Evolutionary conservation across 768 basidiomycete species (phyloP), one percentile per base, ranked within the genome.

Genomic region (Auricularia heimuer): DNA sequence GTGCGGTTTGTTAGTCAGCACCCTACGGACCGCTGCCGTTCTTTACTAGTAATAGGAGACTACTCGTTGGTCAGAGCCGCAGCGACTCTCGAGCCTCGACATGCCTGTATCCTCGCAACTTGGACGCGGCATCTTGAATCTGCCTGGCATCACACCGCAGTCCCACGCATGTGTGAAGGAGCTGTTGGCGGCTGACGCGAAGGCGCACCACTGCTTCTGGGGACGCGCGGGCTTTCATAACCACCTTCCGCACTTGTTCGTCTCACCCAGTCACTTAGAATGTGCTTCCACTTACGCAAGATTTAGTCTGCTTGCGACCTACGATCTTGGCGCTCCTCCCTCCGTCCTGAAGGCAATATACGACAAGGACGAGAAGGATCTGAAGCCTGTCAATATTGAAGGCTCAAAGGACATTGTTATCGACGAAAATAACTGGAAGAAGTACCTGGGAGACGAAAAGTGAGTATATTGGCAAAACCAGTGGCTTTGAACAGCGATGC

Each of bases 201-300:
- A 81, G 63, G 69, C 72, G 16, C 79, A 84, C 66, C 84, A 85
- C 66, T 83, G 83, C 69, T 80, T 78, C 69, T 83, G 78, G 68
- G 72, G 76, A 11, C 62, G 70, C 18, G 73, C 75, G 18, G 77
- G 78, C 2, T 75, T 85, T 35, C 84, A 86, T 68, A 85, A 85
- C 70, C 85, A 86, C 70, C 71, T 83, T 14, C 81, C 79, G 67
- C 84, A 86, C 68, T 84, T n/a, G 39, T 42, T 1, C 2, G 39
- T 4, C 39, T 1, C 39, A 7, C 39, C 39, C 8, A 85, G 84
- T 85, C 62, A 72, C 81, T 68, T 67, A 21, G 29, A 18, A 44
- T 54, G 33, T 24, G 62, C 39, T 24, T 34, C 47, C 62, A 12
- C 21, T 12, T 54, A 62, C 54, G 18, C 47, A 42, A 11, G 10